Percentiles rank a stretch among this genome's conserved stretches.
These are phyloP conservation scores for Mucor mucedo DNA, from an alignment of 371 early-diverging fungal species.

Conservation along the genomic window DNA sequence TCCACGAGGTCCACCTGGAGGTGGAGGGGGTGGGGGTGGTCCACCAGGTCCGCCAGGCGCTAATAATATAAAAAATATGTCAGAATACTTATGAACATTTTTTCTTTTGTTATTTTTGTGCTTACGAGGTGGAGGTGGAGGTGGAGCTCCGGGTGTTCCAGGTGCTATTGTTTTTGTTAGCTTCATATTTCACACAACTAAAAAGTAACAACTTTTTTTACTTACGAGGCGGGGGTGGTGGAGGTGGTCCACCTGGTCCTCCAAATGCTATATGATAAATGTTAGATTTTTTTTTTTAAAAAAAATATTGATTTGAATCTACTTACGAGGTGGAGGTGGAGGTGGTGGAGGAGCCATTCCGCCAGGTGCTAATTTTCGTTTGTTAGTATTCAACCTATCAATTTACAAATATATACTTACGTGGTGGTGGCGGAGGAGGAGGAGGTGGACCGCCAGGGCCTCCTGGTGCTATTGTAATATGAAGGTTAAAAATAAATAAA, in stretches of 20 bases:
- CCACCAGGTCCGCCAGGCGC: slow-evolving; percentile 23
- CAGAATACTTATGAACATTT: not conserved
- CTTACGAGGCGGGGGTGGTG: slow-evolving; percentile 14
- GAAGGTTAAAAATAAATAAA: not conserved
- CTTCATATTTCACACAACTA: not conserved
- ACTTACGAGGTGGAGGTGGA: slow-evolving; percentile 29
- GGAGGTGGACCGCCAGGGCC: slow-evolving; percentile 18
- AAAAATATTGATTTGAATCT: not conserved
- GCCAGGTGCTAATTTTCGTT: not conserved
- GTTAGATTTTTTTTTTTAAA: not conserved
- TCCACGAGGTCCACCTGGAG: slow-evolving; percentile 27
- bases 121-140: slow-evolving; percentile 19
- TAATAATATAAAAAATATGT: not conserved
- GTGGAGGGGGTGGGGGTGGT: slow-evolving; percentile 32
- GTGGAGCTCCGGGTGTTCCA: slow-evolving; percentile 3
- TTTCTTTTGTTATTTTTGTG: not conserved
- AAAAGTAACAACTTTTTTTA: not conserved
- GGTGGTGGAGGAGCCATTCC: slow-evolving; percentile 20
- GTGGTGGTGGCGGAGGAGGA: slow-evolving; percentile 26
- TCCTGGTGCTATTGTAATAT: not conserved
- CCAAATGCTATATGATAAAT: slow-evolving; percentile 13
- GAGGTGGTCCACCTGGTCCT: slow-evolving; percentile 7
- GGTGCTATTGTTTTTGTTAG: not conserved
- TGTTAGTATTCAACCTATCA: not conserved
- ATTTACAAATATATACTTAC: slow-evolving; percentile 9